A percentile compares a stretch with the other conserved stretches of the same genome.
phyloP scores from a whole-genome alignment of 1,284 basidiomycete genomes.

The Gomphus sp. region DNA sequence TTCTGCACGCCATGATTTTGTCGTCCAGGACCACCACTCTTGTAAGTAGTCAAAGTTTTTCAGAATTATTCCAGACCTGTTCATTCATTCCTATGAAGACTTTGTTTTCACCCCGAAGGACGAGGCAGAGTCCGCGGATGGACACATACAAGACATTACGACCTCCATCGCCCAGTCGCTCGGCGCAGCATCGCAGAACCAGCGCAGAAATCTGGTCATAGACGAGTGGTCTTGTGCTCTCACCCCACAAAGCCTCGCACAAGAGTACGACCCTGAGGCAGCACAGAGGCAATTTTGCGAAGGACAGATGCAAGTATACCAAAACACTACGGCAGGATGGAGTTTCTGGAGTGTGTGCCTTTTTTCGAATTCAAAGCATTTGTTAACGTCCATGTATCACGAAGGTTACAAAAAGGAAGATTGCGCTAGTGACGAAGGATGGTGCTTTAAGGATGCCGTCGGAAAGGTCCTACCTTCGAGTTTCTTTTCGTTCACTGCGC shows the following conservation, averaged over 20 bases:
- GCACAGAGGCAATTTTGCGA: constrained; percentile 50
- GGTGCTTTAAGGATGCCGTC: constrained; percentile 60
- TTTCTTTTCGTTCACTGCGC: constrained; percentile 43
- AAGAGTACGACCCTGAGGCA: constrained; percentile 35
- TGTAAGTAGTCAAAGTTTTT: constrained; percentile 19
- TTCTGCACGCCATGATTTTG: constrained; percentile 51
- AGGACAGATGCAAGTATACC: constrained; percentile 54
- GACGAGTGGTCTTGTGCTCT: constrained; percentile 71
- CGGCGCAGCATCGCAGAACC: constrained; percentile 26
- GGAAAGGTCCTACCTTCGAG: constrained; percentile 43
- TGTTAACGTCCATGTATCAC: background rate
- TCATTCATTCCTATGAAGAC: constrained; percentile 24
- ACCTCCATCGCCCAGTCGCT: constrained; percentile 34
- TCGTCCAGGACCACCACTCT: constrained; percentile 71
- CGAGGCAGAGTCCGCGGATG: constrained; percentile 32
- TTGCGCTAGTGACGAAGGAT: constrained; percentile 49
- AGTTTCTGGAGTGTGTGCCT: constrained; percentile 59
- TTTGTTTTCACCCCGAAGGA: constrained; percentile 54
- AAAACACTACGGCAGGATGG: constrained; percentile 55
- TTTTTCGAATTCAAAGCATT: background rate
- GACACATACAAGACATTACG: constrained; percentile 41
- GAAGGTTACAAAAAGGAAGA: constrained; percentile 51
- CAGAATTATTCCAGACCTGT: background rate
- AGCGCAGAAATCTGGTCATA: constrained; percentile 55
- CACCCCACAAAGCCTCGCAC: constrained; percentile 42